Evolutionary conservation across 176 grass and related monocot species (phyloP).

Genomic region (Dactylis glomerata): DNA sequence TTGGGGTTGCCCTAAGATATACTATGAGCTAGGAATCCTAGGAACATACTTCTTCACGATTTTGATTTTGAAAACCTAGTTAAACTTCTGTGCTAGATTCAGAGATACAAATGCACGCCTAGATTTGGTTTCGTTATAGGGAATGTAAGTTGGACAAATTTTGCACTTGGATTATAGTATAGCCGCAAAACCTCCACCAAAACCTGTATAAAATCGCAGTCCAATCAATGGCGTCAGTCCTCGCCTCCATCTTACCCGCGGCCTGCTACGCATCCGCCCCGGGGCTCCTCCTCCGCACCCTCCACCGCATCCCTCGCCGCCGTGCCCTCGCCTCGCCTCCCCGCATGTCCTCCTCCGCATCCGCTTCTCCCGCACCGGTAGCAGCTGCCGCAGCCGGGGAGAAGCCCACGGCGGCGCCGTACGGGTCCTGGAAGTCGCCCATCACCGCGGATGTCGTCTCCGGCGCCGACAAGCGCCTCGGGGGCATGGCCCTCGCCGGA

Average conservation of each 20-base stretch:
- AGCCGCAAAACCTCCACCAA: background rate
- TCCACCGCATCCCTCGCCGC: background rate
- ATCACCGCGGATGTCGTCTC: constrained; percentile 53
- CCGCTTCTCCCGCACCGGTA: background rate
- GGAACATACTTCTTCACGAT: too few species aligned
- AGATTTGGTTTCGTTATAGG: background rate
- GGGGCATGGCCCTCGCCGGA: constrained; percentile 33
- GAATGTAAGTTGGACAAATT: too few species aligned
- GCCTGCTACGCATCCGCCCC: background rate
- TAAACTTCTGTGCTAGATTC: background rate
- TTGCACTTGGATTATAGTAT: background rate
- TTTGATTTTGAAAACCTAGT: background rate
- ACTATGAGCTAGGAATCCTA: too few species aligned
- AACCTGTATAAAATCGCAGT: constrained; percentile 10
- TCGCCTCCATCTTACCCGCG: constrained; percentile 18
- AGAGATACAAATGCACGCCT: background rate
- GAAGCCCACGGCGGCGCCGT: constrained; percentile 39
- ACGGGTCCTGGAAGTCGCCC: constrained; percentile 52
- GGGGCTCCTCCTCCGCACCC: constrained; percentile 7
- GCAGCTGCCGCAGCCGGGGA: background rate
- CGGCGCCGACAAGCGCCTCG: constrained; percentile 41
- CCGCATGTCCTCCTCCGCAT: constrained; percentile 19
- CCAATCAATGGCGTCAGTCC: constrained; percentile 7
- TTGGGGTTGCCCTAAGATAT: too few species aligned
- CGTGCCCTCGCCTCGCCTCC: constrained; percentile 3